Percentiles rank a stretch among this genome's conserved stretches.
Evolutionary conservation across 2,329 filamentous ascomycete genomes (phyloP).

Genomic region (Pseudogymnoascus destructans): DNA sequence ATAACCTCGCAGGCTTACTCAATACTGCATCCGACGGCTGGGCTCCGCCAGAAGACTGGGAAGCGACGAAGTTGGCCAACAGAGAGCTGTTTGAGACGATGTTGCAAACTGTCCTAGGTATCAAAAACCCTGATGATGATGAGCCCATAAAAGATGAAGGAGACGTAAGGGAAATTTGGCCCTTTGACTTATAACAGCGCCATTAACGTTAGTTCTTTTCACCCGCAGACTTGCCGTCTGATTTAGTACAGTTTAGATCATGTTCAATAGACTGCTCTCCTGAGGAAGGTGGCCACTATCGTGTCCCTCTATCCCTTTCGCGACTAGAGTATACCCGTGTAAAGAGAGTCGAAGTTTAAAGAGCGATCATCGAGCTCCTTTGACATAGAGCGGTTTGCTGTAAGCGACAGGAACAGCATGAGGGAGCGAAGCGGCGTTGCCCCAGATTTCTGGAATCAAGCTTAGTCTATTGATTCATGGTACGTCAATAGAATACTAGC

Average conservation of each 20-base stretch:
- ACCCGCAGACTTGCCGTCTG: not conserved
- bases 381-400: slow-evolving; percentile 20
- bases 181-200: not conserved
- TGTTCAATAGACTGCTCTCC: not conserved
- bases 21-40: slow-evolving; percentile 17
- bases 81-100: slow-evolving; percentile 9
- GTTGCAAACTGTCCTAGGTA: slow-evolving; percentile 1
- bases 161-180: not conserved
- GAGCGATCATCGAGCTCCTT: slow-evolving; percentile 21
- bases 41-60: slow-evolving; percentile 18
- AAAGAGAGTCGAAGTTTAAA: slow-evolving; percentile 23
- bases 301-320: not conserved
- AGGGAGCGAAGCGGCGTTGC: too few species aligned
- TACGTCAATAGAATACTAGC: too few species aligned
- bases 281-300: not conserved
- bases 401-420: too few species aligned
- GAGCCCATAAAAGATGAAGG: not conserved
- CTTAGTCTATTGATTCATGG: too few species aligned
- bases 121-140: not conserved
- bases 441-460: too few species aligned
- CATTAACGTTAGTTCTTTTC: not conserved
- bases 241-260: not conserved
- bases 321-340: slow-evolving; percentile 15
- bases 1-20: slow-evolving; percentile 11
- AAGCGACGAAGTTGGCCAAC: slow-evolving; percentile 11